Base-by-base conservation (phyloP, 148 eudicot species). In the Chenopodium formosanum region DNA sequence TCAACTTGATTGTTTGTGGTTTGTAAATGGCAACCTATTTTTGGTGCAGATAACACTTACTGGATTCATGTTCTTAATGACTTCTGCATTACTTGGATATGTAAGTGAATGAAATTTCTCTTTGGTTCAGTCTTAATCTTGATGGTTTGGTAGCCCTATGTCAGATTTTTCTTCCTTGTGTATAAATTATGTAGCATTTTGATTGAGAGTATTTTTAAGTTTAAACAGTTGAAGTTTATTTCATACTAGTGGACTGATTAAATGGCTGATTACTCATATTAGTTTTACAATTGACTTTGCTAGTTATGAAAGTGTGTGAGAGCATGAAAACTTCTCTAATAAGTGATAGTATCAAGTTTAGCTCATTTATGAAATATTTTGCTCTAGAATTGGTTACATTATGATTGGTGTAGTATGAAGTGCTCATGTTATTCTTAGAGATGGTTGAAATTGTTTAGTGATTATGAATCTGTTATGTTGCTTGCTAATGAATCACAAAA, bases 71-170 rank as follows among this genome's bases (percentile, higher is more conserved):
- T 90, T 95, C 88, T 88, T 95, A 88, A 79, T 83, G 83, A 81
- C 84, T 60, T 95, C 98, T 77, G 93, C 98, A 37, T 78, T 91
- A 48, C 97, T 92, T 75, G 90, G 97, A 81, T 95, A 91, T 88
- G 98, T 86, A 83, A 80, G 88, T 90, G 73, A 50, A 50, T 64
- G 1, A 37, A 22, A 17, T 19, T 47, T 13, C 20, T 29, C 25
- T 19, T 50, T 83, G n/a, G 25, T 81, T 2, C 4, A 23, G 40
- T 58, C 20, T 85, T 47, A 70, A 17, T 62, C 47, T 53, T 44
- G 32, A 25, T 50, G 46, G 4, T 47, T 48, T 71, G 74, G 0
- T 13, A 48, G 12, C 71, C 7, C 34, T 22, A 62, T 20, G 23
- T 62, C 11, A 62, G 9, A 62, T 62, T 62, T 62, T 62, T 22